phyloP scores from a whole-genome alignment of 148 eudicot species.

The Nyssa sinensis region DNA sequence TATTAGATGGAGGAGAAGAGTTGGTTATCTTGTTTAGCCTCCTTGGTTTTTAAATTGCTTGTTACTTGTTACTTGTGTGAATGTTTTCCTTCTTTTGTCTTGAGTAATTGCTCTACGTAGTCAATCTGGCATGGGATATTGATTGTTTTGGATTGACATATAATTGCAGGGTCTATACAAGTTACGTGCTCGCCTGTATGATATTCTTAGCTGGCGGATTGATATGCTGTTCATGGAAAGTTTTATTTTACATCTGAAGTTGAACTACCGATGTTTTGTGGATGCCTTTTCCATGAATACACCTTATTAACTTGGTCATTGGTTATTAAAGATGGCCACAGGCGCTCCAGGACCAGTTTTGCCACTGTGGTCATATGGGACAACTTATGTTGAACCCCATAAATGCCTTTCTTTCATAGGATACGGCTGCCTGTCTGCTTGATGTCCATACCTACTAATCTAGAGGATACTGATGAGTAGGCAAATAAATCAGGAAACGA shows the following conservation, averaged over 20 bases:
- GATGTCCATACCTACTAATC: constrained; percentile 15
- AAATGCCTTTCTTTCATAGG: background rate
- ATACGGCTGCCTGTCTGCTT: constrained; percentile 15
- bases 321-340: constrained; percentile 48
- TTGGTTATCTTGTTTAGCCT: constrained; percentile 1
- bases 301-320: constrained; percentile 45
- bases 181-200: constrained; percentile 88
- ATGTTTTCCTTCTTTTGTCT: constrained; percentile 23
- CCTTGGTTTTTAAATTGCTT: constrained; percentile 8
- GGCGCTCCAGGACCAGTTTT: constrained; percentile 39
- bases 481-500: constrained; percentile 7
- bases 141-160: constrained; percentile 85
- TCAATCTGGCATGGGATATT: constrained; percentile 49
- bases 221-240: constrained; percentile 89
- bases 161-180: constrained; percentile 96
- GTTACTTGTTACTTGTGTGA: constrained; percentile 10
- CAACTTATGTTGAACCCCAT: background rate
- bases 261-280: constrained; percentile 77
- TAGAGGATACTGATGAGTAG: constrained; percentile 26
- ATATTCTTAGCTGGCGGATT: constrained; percentile 97
- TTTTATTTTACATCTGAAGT: constrained; percentile 91
- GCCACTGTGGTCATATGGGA: constrained; percentile 15
- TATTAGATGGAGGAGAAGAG: constrained; percentile 13
- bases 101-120: constrained; percentile 28
- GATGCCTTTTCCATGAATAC: constrained; percentile 66